Evolutionary conservation across 73 alveolate genomes (phyloP).

Genomic region (Breviolum minutum): DNA sequence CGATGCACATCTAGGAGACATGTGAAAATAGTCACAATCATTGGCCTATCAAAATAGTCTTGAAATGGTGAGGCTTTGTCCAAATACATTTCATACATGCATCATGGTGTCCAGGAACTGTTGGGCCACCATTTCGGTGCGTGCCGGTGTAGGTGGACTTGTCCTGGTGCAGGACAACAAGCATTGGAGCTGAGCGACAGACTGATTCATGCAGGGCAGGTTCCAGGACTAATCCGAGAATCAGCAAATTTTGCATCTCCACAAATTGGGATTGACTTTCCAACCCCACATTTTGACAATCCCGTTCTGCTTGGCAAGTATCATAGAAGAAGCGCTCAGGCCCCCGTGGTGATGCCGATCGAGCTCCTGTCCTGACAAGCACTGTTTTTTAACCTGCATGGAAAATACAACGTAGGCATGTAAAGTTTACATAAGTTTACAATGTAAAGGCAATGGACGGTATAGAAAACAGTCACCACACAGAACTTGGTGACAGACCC

Average conservation of each 20-base stretch:
- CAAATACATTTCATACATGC: no score
- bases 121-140: constrained; percentile 69
- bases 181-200: neutral
- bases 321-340: constrained; percentile 73
- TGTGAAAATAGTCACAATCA: neutral
- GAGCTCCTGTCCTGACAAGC: constrained; percentile 17
- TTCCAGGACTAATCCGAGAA: no score
- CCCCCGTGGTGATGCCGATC: constrained; percentile 80
- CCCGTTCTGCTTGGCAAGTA: neutral
- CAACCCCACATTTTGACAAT: neutral
- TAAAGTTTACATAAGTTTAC: no score
- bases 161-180: neutral
- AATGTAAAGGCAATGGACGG: no score
- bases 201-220: neutral
- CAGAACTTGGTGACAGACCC: no score
- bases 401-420: no score
- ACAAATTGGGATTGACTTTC: neutral
- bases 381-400: no score
- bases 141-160: constrained; percentile 78
- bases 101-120: constrained; percentile 4
- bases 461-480: no score
- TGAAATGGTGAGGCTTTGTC: no score
- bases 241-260: neutral
- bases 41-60: no score
- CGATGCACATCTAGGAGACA: neutral